Evolutionary conservation across 257 asterid genomes (phyloP).

Genomic region (Solanum chmielewskii): DNA sequence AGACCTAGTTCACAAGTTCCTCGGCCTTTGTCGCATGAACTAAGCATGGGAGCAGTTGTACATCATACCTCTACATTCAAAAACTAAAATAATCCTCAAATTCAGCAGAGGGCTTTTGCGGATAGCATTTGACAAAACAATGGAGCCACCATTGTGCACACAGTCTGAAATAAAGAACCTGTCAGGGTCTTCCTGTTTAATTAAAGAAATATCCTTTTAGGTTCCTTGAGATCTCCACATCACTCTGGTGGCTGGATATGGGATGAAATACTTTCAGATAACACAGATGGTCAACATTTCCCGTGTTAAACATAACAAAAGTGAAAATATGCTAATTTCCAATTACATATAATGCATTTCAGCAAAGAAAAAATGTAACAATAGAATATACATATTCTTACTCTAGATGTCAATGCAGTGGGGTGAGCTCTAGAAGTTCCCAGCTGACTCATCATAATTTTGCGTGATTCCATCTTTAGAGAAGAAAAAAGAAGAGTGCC

Average conservation of each 20-base stretch:
- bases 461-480: constrained; percentile 76
- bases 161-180: not conserved
- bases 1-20: not conserved
- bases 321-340: not conserved
- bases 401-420: constrained; percentile 70
- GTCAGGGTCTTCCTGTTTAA: not conserved
- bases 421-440: constrained; percentile 79
- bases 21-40: not conserved
- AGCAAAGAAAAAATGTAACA: not conserved
- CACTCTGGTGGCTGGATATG: not conserved
- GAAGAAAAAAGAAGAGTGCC: constrained; percentile 94
- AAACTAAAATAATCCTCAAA: not conserved
- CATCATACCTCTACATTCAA: not conserved
- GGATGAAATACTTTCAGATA: not conserved
- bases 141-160: not conserved
- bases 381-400: constrained; percentile 23
- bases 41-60: not conserved
- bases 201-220: not conserved
- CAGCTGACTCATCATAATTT: constrained; percentile 59
- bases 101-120: not conserved
- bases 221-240: not conserved
- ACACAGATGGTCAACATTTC: not conserved
- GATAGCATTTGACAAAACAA: not conserved
- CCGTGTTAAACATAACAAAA: not conserved
- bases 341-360: not conserved